These are phyloP conservation scores for Leonotis leonurus DNA, from an alignment of 257 asterid species.

Conservation along the genomic window DNA sequence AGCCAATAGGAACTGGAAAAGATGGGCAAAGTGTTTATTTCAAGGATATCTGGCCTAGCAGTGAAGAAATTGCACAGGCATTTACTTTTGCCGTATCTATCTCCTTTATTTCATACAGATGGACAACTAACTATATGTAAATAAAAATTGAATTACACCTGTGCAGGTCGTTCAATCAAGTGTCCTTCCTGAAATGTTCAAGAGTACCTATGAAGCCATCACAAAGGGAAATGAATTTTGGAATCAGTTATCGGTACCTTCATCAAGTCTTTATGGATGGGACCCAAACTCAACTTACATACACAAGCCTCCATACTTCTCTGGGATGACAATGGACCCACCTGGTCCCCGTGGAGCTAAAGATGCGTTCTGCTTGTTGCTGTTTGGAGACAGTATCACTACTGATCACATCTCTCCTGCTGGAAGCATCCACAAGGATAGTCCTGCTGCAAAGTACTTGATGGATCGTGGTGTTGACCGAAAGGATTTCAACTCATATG, in stretches of 20 bases:
- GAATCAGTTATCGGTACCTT: constrained; percentile 69
- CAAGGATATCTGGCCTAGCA: constrained; percentile 82
- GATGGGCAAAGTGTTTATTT: constrained; percentile 71
- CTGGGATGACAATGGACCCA: constrained; percentile 72
- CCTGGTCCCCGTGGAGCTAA: constrained; percentile 77
- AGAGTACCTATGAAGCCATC: constrained; percentile 83
- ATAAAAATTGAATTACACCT: too few relatives aligned
- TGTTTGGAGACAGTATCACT: constrained; percentile 90
- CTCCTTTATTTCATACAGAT: too few relatives aligned
- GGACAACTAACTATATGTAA: too few relatives aligned
- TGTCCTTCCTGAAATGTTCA: constrained; percentile 91
- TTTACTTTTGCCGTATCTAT: too few relatives aligned
- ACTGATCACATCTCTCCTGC: constrained; percentile 97
- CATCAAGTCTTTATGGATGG: constrained; percentile 77
- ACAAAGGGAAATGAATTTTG: constrained; percentile 74
- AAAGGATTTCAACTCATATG: constrained; percentile 83
- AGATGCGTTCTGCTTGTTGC: constrained; percentile 81
- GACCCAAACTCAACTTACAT: constrained; percentile 73
- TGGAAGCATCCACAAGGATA: constrained; percentile 87
- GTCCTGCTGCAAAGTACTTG: constrained; percentile 85
- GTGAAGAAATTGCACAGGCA: constrained; percentile 81
- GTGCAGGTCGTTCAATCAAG: constrained; percentile 83
- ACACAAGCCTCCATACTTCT: constrained; percentile 90
- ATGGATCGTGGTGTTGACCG: constrained; percentile 79
- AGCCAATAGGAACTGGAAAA: constrained; percentile 83